These are phyloP conservation scores for Phytophthora kernoviae DNA, from an alignment of 352 stramenopile species.

Conservation along the genomic window DNA sequence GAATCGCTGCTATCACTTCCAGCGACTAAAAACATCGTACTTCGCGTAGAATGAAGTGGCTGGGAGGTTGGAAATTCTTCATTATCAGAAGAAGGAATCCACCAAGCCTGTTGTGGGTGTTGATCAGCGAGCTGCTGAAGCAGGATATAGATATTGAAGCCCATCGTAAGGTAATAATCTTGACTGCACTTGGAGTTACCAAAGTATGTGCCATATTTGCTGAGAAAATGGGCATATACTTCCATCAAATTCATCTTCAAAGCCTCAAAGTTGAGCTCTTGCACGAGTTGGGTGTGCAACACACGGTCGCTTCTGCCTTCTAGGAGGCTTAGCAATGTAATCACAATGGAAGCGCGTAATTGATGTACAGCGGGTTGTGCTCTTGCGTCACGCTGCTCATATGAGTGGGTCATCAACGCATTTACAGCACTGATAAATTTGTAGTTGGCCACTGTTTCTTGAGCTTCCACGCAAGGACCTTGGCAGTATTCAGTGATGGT, in stretches of 20 bases:
- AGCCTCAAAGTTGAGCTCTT: slow-evolving; percentile 77
- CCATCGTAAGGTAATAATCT: slow-evolving; percentile 73
- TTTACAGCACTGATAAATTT: slow-evolving; percentile 81
- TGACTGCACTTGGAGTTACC: slow-evolving; percentile 65
- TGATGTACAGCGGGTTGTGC: slow-evolving; percentile 24
- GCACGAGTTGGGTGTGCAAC: slow-evolving; percentile 69
- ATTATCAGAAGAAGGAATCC: slow-evolving; percentile 38
- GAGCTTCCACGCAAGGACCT: slow-evolving; percentile 69
- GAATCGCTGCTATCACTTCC: slow-evolving; percentile 1
- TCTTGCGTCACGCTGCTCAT: slow-evolving; percentile 36
- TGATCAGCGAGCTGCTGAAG: slow-evolving; percentile 67
- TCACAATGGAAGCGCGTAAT: slow-evolving; percentile 57
- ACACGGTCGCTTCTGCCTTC: slow-evolving; percentile 60
- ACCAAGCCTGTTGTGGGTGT: slow-evolving; percentile 41
- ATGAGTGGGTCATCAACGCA: slow-evolving; percentile 62
- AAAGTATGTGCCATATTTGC: slow-evolving; percentile 44
- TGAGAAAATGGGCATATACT: slow-evolving; percentile 57
- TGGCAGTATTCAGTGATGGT: slow-evolving; percentile 85
- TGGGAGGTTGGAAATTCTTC: slow-evolving; percentile 11
- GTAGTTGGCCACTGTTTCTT: slow-evolving; percentile 76
- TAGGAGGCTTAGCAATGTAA: slow-evolving; percentile 67
- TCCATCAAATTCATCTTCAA: slow-evolving; percentile 69
- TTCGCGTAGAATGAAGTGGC: slow-evolving; percentile 1
- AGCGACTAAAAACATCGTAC: slow-evolving; percentile 1
- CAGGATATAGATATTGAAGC: slow-evolving; percentile 82